Conservation (phyloP, 805 yeast species). For the Candida gorgasii region DNA sequence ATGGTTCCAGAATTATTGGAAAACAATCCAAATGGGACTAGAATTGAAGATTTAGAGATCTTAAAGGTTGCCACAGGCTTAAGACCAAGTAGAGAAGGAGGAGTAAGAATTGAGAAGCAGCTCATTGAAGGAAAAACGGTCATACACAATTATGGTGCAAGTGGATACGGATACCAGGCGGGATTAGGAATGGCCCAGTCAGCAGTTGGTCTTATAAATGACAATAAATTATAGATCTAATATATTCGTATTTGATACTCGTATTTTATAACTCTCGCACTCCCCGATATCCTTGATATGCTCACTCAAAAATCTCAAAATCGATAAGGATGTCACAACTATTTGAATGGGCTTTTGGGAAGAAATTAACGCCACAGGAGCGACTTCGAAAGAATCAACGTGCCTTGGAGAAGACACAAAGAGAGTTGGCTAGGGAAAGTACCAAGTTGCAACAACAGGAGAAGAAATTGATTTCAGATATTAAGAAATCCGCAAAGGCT, state of each 20-base stretch:
- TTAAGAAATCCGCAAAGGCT: constrained; percentile 86
- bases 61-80: constrained; percentile 70
- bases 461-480: constrained; percentile 79
- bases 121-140: constrained; percentile 24
- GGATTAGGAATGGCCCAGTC: constrained; percentile 59
- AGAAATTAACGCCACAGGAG: constrained; percentile 91
- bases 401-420: constrained; percentile 89
- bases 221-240: constrained; percentile 8
- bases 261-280: too few relatives aligned
- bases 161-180: constrained; percentile 27
- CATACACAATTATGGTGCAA: constrained; percentile 55
- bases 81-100: constrained; percentile 77
- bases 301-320: neutral
- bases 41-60: constrained; percentile 48
- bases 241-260: too few relatives aligned
- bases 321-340: constrained; percentile 26
- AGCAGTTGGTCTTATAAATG: constrained; percentile 40
- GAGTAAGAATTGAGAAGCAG: constrained; percentile 67
- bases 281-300: neutral
- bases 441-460: constrained; percentile 87
- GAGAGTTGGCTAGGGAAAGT: constrained; percentile 89
- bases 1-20: constrained; percentile 52
- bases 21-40: constrained; percentile 20
- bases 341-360: constrained; percentile 95
- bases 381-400: constrained; percentile 92